These are phyloP conservation scores for Chaetomium tenue DNA, from an alignment of 495 filamentous ascomycete genomes.

Conservation along the genomic window DNA sequence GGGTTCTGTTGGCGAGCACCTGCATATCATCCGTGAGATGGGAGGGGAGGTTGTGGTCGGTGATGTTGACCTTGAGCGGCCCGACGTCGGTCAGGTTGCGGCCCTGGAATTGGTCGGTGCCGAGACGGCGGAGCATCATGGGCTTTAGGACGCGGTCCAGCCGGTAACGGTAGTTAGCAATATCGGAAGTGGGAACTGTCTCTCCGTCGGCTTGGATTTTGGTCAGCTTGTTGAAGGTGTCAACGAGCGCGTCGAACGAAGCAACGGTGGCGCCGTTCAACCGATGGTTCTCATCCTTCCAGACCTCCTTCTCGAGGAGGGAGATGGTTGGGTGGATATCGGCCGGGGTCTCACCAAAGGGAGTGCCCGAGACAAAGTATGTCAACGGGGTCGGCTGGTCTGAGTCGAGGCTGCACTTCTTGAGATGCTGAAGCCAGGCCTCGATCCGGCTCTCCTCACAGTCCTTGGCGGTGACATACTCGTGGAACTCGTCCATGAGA, in stretches of 20 bases:
- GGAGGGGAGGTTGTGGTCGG: slow-evolving; percentile 25
- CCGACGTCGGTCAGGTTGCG: slow-evolving; percentile 26
- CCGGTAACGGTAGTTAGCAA: slow-evolving; percentile 21
- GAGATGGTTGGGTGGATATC: slow-evolving; percentile 23
- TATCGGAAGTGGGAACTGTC: background rate
- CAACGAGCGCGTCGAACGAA: slow-evolving; percentile 20
- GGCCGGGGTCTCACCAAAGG: slow-evolving; percentile 22
- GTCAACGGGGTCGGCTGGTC: slow-evolving; percentile 15
- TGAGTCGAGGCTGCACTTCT: slow-evolving; percentile 10
- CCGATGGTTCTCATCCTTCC: slow-evolving; percentile 10
- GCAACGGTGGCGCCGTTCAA: slow-evolving; percentile 11
- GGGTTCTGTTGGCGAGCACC: slow-evolving; percentile 11
- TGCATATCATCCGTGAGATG: slow-evolving; percentile 2
- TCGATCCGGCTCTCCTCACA: background rate
- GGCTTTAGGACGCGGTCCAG: slow-evolving; percentile 25
- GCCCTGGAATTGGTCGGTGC: slow-evolving; percentile 28
- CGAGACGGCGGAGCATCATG: slow-evolving; percentile 32
- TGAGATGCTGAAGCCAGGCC: slow-evolving; percentile 29
- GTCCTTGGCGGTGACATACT: slow-evolving; percentile 21
- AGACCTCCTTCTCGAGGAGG: slow-evolving; percentile 20
- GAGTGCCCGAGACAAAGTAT: slow-evolving; percentile 35
- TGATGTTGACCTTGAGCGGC: slow-evolving; percentile 29
- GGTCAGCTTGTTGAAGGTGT: slow-evolving; percentile 15
- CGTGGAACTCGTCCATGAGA: slow-evolving; percentile 35
- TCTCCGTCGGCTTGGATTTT: slow-evolving; percentile 14